A percentile compares a stretch with the other conserved stretches of the same genome.
These are phyloP conservation scores for Fomitopsis pinicola DNA, from an alignment of 1,284 basidiomycete species.

Conservation along the genomic window DNA sequence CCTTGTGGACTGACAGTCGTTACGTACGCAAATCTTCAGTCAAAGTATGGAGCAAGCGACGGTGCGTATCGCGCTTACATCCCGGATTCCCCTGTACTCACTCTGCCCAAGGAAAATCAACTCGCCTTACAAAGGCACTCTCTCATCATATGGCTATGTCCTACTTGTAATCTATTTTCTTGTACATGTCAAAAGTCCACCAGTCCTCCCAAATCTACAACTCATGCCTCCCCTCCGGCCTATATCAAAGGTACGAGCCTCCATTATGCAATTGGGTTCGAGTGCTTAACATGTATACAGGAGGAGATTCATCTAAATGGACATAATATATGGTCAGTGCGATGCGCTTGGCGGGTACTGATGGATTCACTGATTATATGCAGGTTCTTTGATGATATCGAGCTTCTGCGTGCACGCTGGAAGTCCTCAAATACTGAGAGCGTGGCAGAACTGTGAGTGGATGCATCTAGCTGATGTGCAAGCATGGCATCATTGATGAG, in stretches of 20 bases:
- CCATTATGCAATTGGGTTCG: constrained; percentile 6
- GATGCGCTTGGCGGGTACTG: neutral
- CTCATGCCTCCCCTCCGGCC: constrained; percentile 84
- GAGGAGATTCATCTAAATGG: constrained; percentile 85
- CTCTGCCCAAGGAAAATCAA: constrained; percentile 80
- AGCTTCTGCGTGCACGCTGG: constrained; percentile 88
- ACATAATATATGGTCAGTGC: constrained; percentile 72
- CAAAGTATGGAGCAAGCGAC: constrained; percentile 98
- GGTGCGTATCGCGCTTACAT: constrained; percentile 38
- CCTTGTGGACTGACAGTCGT: constrained; percentile 1
- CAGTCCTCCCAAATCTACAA: constrained; percentile 89
- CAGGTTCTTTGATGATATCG: constrained; percentile 97
- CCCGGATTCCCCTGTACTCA: neutral
- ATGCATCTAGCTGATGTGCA: neutral
- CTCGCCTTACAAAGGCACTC: constrained; percentile 93
- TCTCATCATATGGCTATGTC: constrained; percentile 98
- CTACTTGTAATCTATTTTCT: constrained; percentile 97
- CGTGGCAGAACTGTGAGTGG: constrained; percentile 84
- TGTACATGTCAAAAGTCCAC: constrained; percentile 94
- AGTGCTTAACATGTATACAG: constrained; percentile 33
- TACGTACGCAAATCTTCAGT: constrained; percentile 43
- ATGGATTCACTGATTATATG: constrained; percentile 10
- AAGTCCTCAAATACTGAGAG: constrained; percentile 89
- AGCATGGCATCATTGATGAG: neutral
- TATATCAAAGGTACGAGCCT: constrained; percentile 54